These are phyloP conservation scores for Colletotrichum spaethianum DNA, from an alignment of 2,329 filamentous ascomycete species.

Conservation along the genomic window DNA sequence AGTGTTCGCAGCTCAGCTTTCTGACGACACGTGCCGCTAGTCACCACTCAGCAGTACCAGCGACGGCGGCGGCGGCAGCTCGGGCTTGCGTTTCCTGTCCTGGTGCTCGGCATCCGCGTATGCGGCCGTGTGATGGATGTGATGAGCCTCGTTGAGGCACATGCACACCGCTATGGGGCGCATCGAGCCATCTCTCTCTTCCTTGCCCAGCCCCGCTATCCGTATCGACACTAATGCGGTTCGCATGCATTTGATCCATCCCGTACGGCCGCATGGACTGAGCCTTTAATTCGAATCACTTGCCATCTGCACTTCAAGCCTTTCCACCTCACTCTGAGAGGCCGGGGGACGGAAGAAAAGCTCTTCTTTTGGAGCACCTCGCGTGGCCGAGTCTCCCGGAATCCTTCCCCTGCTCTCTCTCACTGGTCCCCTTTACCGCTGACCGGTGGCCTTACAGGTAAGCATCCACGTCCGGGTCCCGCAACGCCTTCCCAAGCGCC, in stretches of 20 bases:
- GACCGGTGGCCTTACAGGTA: conserved; percentile 15
- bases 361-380: background rate
- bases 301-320: conserved; percentile 26
- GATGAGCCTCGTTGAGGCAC: conserved; percentile 8
- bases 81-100: background rate
- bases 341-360: background rate
- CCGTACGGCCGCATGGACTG: conserved; percentile 38
- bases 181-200: background rate
- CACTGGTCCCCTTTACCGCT: conserved; percentile 12
- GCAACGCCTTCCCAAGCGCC: conserved; percentile 14
- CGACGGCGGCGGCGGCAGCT: background rate
- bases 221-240: conserved; percentile 38
- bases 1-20: background rate
- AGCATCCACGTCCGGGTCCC: conserved; percentile 18
- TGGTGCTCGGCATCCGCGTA: background rate
- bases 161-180: conserved; percentile 24
- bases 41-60: background rate
- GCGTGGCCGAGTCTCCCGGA: background rate
- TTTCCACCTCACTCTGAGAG: conserved; percentile 16
- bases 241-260: conserved; percentile 19
- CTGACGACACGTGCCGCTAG: background rate
- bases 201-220: conserved; percentile 14
- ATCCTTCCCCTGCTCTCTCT: background rate
- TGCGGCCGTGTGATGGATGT: conserved; percentile 9
- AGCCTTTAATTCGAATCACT: background rate